Conservation (phyloP, 805 yeast species). For the Monosporozyma unispora region DNA sequence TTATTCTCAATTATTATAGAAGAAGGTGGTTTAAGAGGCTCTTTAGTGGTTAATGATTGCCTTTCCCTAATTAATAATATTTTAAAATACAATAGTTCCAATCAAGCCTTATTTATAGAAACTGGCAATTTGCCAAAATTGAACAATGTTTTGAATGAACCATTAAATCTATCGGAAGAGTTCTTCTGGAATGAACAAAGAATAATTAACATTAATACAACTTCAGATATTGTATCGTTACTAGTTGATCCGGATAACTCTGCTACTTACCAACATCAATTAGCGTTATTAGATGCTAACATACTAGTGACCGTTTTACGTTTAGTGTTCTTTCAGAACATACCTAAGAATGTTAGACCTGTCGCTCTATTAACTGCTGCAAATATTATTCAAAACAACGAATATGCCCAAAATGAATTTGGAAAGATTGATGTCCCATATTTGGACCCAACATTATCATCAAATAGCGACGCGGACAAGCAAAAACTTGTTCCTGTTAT, state of each 20-base stretch:
- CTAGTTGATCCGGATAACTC: constrained; percentile 70
- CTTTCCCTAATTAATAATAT: constrained; percentile 64
- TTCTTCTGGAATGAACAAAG: constrained; percentile 76
- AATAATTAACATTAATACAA: constrained; percentile 51
- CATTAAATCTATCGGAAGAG: constrained; percentile 37
- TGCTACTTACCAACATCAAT: constrained; percentile 52
- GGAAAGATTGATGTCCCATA: constrained; percentile 86
- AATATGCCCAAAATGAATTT: constrained; percentile 58
- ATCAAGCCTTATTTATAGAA: constrained; percentile 82
- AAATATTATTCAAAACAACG: constrained; percentile 61
- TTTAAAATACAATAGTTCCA: constrained; percentile 73
- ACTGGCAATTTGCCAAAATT: constrained; percentile 67
- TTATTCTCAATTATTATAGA: constrained; percentile 70
- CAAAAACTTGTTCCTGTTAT: constrained; percentile 54
- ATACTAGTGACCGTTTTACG: constrained; percentile 57
- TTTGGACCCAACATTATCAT: constrained; percentile 56
- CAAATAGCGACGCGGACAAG: constrained; percentile 5
- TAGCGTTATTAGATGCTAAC: constrained; percentile 48
- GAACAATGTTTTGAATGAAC: constrained; percentile 54
- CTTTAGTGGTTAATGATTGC: constrained; percentile 86
- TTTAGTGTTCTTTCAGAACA: constrained; percentile 56
- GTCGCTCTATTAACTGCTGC: constrained; percentile 67
- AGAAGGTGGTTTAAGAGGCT: constrained; percentile 86
- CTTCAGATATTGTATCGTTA: constrained; percentile 62
- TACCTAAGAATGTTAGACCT: constrained; percentile 60